A percentile compares a stretch with the other conserved stretches of the same genome.
Conservation (phyloP, 306 rosid genomes). For the Quercus robur region DNA sequence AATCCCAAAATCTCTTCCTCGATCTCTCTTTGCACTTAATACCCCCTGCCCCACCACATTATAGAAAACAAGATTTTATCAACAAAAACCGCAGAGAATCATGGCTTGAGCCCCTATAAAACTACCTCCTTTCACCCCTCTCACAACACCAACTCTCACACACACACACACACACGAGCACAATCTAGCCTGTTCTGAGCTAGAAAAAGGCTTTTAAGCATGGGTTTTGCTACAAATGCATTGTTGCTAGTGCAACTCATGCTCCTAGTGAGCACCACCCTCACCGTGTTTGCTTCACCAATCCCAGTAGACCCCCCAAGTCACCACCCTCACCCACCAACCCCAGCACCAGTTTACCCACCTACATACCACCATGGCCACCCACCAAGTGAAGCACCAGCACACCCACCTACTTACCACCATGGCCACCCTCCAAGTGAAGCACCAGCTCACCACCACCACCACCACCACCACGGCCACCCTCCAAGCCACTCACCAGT, state of each 20-base stretch:
- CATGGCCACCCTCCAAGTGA: slow-evolving; percentile 18
- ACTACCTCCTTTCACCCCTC: not conserved
- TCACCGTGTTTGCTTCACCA: slow-evolving; percentile 9
- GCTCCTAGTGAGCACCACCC: slow-evolving; percentile 17
- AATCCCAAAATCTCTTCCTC: not conserved
- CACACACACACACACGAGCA: too few species aligned
- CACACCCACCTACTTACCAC: slow-evolving; percentile 13
- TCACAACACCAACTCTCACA: not conserved
- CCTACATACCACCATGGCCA: slow-evolving; percentile 9
- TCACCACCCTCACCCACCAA: slow-evolving; percentile 30
- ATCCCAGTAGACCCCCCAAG: slow-evolving; percentile 21
- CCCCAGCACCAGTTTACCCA: slow-evolving; percentile 39
- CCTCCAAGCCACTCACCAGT: slow-evolving; percentile 46
- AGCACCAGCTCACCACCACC: slow-evolving; percentile 33
- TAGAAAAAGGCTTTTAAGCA: not conserved
- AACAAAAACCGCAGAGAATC: slow-evolving; percentile 28
- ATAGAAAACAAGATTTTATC: not conserved
- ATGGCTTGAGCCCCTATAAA: slow-evolving; percentile 36
- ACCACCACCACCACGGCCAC: slow-evolving; percentile 20
- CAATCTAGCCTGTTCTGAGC: not conserved
- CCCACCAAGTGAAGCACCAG: slow-evolving; percentile 25
- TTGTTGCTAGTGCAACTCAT: slow-evolving; percentile 3
- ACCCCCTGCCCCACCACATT: not conserved
- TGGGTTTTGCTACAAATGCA: slow-evolving; percentile 16
- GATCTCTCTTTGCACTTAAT: not conserved